Conservation (phyloP, 2,329 filamentous ascomycete species). For the Penicillium freii region DNA sequence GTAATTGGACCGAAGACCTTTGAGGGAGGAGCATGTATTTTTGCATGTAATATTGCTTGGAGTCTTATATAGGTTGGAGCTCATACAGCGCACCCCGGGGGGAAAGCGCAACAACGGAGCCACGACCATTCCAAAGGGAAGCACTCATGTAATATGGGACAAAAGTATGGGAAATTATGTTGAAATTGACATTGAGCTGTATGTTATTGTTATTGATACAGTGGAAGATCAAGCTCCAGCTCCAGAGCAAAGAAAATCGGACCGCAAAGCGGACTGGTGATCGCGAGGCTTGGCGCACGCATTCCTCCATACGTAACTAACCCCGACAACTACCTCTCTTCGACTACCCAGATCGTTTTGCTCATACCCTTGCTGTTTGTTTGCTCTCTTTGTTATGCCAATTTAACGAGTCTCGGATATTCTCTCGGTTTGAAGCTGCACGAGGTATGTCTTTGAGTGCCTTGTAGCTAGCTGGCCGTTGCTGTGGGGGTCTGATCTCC, state of each 20-base stretch:
- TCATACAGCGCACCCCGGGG: constrained; percentile 24
- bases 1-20: constrained; percentile 4
- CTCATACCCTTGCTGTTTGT: background rate
- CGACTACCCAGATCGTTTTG: background rate
- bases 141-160: constrained; percentile 6
- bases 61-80: constrained; percentile 18
- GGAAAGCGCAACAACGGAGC: constrained; percentile 33
- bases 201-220: background rate
- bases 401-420: background rate
- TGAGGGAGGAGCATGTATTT: constrained; percentile 3
- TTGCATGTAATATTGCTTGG: constrained; percentile 10
- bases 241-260: constrained; percentile 13
- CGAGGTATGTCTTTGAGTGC: constrained; percentile 19
- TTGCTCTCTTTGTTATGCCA: constrained; percentile 11
- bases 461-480: constrained; percentile 17
- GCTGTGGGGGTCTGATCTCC: constrained; percentile 21
- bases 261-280: constrained; percentile 14
- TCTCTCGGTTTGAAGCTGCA: constrained; percentile 6
- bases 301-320: constrained; percentile 23
- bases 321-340: constrained; percentile 6
- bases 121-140: constrained; percentile 28
- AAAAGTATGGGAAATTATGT: background rate
- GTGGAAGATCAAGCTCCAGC: background rate
- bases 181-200: constrained; percentile 3
- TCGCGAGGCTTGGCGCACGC: constrained; percentile 23